phyloP scores from a whole-genome alignment of 2,329 filamentous ascomycete species.

The Sphaerulina vaccinii region DNA sequence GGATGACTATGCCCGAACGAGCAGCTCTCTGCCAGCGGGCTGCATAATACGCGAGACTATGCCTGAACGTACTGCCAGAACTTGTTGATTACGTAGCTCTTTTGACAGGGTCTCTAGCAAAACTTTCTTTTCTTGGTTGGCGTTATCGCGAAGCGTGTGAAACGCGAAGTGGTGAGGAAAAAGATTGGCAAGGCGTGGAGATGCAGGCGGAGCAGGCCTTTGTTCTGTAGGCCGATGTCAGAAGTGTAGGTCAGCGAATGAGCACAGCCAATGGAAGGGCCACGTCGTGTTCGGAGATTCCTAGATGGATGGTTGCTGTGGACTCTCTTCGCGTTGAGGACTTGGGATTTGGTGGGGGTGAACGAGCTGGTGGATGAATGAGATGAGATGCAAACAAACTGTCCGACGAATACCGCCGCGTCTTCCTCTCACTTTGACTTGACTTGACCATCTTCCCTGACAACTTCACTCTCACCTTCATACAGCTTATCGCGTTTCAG shows the following conservation, averaged over 20 bases:
- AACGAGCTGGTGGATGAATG: background rate
- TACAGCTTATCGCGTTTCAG: background rate
- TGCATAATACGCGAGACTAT: background rate
- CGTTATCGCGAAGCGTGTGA: background rate
- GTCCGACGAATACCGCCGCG: background rate
- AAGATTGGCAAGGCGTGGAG: background rate
- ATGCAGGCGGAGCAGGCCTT: background rate
- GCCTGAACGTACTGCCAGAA: background rate
- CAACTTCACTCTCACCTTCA: background rate
- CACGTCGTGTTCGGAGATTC: slow-evolving; percentile 10
- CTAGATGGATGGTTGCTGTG: background rate
- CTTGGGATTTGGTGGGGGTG: background rate
- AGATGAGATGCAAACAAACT: background rate
- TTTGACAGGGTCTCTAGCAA: background rate
- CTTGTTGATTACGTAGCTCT: background rate
- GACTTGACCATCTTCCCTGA: background rate
- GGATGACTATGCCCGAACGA: background rate
- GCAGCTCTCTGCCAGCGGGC: too few relatives aligned
- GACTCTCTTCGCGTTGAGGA: background rate
- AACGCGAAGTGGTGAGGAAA: background rate
- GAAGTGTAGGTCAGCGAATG: background rate
- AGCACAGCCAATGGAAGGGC: slow-evolving; percentile 4
- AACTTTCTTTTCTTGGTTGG: background rate
- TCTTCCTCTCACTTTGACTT: background rate
- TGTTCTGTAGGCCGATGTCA: background rate